A percentile compares a stretch with the other conserved stretches of the same genome.
These are phyloP conservation scores for Pistacia integerrima DNA, from an alignment of 345 rosid genomes.

Conservation along the genomic window DNA sequence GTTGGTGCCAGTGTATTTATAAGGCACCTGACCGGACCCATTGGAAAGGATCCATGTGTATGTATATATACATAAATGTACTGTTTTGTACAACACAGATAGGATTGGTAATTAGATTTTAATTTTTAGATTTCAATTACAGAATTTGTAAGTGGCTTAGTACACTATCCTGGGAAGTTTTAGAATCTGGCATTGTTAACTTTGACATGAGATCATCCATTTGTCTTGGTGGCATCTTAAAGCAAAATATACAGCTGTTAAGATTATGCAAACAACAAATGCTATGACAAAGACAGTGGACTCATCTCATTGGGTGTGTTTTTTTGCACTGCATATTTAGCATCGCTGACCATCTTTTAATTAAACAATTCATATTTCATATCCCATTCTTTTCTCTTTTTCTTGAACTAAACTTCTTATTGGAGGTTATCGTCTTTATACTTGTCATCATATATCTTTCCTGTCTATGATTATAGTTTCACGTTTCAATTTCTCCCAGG, in stretches of 20 bases:
- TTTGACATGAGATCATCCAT: neutral
- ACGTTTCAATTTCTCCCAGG: conserved; percentile 34
- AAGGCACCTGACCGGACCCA: neutral
- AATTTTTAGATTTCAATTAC: neutral
- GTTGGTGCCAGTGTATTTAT: neutral
- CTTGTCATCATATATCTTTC: neutral
- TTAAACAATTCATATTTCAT: neutral
- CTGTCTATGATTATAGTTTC: neutral
- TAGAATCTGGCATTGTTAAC: neutral
- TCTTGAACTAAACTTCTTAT: neutral
- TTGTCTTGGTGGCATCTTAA: neutral
- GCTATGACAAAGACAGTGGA: neutral
- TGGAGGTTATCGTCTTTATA: conserved; percentile 1
- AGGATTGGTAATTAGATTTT: neutral
- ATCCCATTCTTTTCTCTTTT: neutral
- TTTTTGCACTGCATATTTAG: conserved; percentile 6
- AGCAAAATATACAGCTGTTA: neutral
- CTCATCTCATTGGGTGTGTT: too few species aligned
- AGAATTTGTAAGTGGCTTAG: neutral
- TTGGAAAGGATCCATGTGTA: neutral
- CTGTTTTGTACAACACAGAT: neutral
- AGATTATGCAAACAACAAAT: neutral
- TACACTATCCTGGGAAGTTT: neutral
- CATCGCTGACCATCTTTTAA: neutral
- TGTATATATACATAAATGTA: too few species aligned